Base-by-base conservation (phyloP, 495 filamentous ascomycete species). In the Talaromyces trachyspermus region DNA sequence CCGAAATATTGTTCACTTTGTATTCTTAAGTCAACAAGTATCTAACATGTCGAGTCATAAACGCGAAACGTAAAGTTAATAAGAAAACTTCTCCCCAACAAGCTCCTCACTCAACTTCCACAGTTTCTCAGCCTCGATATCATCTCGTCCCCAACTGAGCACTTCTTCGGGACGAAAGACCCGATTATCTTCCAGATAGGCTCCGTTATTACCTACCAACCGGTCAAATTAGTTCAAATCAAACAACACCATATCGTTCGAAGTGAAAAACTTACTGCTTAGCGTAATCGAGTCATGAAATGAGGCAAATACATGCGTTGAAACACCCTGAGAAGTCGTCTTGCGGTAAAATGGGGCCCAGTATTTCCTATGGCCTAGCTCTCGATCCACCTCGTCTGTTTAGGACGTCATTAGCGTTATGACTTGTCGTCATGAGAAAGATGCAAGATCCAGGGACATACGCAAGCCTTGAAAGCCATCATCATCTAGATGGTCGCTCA, bases 221-320 rank as follows among this genome's bases (percentile, higher is more conserved):
- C n/a, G n/a, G n/a, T n/a, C n/a, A n/a, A n/a, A n/a, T n/a, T n/a
- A n/a, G n/a, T n/a, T n/a, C n/a, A n/a, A n/a, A n/a, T n/a, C n/a
- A n/a, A n/a, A n/a, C n/a, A n/a, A n/a, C n/a, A n/a, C n/a, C n/a
- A n/a, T n/a, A n/a, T n/a, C n/a, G n/a, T n/a, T n/a, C 37, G 23
- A 22, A 26, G 14, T 24, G 14, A 2, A 14, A n/a, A n/a, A 29
- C 57, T 48, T 52, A 75, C 72, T 62, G 39, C 64, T 66, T 10
- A 79, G 39, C 4, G 55, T 60, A 0, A 76, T 74, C 3, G 17
- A 44, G 26, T 44, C 42, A 51, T 83, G 76, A 50, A 81, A 65
- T 0, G 78, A 78, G 1, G 78, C 79, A 14, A 77, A 73, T 0
- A 85, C 49, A 19, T 72, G 74, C 0, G 76, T 83, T 7, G 77